Percentiles rank a stretch among this genome's conserved stretches.
These are phyloP conservation scores for Peronospora farinosa DNA, from an alignment of 352 stramenopile species.

Conservation along the genomic window DNA sequence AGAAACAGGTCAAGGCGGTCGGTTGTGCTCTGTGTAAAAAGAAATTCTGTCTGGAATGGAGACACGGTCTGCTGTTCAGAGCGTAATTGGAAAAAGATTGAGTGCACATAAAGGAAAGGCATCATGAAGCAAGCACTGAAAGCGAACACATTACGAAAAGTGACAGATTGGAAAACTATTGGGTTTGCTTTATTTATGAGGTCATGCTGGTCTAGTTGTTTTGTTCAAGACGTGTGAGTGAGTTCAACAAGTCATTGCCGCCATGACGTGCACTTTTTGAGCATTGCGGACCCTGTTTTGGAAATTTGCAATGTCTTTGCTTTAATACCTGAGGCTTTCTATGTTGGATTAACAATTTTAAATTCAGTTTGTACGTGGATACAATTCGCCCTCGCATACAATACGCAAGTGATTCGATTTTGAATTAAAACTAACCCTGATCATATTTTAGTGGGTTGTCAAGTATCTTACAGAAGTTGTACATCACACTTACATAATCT, in stretches of 20 bases:
- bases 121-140: slow-evolving; percentile 12
- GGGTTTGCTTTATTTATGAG: slow-evolving; percentile 33
- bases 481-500: not conserved
- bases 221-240: not conserved
- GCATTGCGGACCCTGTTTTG: not conserved
- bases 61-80: not conserved
- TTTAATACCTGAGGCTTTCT: no score
- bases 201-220: slow-evolving; percentile 2
- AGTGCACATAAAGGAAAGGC: slow-evolving; percentile 4
- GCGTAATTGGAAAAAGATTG: slow-evolving; percentile 10
- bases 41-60: slow-evolving; percentile 1
- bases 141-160: not conserved
- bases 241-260: no score
- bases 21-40: slow-evolving; percentile 2
- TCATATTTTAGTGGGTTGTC: no score
- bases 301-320: no score
- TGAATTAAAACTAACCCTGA: no score
- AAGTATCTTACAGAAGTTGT: no score
- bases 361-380: no score
- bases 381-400: no score
- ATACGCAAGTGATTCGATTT: no score
- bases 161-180: slow-evolving; percentile 21
- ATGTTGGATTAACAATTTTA: no score
- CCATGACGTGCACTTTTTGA: not conserved
- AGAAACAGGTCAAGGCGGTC: slow-evolving; percentile 5